These are phyloP conservation scores for Erigeron philadelphicus DNA, from an alignment of 140 eudicot species.

Conservation along the genomic window DNA sequence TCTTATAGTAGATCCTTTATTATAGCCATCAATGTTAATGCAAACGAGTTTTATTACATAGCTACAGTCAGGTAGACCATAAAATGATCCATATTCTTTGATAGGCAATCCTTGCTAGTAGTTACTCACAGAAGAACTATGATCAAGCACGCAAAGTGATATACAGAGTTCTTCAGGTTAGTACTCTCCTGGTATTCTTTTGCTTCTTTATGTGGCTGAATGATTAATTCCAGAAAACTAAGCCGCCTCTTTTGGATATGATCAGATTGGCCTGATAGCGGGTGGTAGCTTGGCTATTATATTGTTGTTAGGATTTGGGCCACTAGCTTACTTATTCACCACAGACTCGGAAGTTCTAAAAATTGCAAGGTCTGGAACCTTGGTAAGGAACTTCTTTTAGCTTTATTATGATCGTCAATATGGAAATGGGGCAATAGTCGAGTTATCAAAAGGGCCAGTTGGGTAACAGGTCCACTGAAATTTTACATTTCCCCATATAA, in stretches of 20 bases:
- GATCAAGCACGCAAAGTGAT: slow-evolving; percentile 70
- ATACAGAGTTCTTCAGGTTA: slow-evolving; percentile 71
- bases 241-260: slow-evolving; percentile 6
- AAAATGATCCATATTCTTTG: slow-evolving; percentile 6
- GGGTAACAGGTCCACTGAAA: too few species aligned
- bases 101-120: slow-evolving; percentile 86
- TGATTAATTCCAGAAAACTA: background rate
- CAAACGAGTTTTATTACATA: background rate
- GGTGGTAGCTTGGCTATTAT: slow-evolving; percentile 60
- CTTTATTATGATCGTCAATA: background rate
- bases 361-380: slow-evolving; percentile 72
- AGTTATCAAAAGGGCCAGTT: too few species aligned
- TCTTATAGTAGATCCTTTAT: slow-evolving; percentile 3
- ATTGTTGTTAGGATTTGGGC: slow-evolving; percentile 63
- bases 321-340: slow-evolving; percentile 56
- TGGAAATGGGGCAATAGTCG: too few species aligned
- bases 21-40: background rate
- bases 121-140: slow-evolving; percentile 66
- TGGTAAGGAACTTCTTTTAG: slow-evolving; percentile 46
- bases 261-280: slow-evolving; percentile 59
- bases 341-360: slow-evolving; percentile 64
- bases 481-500: too few species aligned
- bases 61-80: background rate
- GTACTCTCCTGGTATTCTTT: slow-evolving; percentile 1
- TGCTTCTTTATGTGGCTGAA: background rate